These are phyloP conservation scores for Aspergillus flavus DNA, from an alignment of 2,329 filamentous ascomycete genomes.

Conservation along the genomic window DNA sequence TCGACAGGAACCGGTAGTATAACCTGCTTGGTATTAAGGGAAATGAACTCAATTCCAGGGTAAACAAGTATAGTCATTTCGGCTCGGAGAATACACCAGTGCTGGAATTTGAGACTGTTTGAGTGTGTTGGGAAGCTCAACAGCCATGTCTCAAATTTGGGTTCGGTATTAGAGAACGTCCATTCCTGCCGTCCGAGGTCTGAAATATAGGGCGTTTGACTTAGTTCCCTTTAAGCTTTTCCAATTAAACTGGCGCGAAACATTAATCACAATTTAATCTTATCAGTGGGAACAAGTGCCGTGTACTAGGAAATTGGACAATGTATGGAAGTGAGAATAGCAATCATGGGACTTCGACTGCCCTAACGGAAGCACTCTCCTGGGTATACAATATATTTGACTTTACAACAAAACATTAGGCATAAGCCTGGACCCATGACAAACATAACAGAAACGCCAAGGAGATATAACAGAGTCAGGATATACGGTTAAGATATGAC, in stretches of 20 bases:
- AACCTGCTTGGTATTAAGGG: neutral
- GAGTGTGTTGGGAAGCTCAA: neutral
- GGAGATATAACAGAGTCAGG: neutral
- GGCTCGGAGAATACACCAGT: too few species aligned
- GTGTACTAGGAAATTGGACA: neutral
- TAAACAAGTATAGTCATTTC: neutral
- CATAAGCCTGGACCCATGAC: neutral
- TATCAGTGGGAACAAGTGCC: neutral
- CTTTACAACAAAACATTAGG: neutral
- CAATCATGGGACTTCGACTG: neutral
- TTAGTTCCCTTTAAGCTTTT: neutral
- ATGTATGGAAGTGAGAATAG: neutral
- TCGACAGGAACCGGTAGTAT: neutral
- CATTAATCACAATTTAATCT: neutral
- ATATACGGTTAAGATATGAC: neutral
- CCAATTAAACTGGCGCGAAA: neutral
- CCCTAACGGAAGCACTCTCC: neutral
- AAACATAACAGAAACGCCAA: neutral
- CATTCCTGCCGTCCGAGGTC: neutral
- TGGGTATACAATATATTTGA: neutral
- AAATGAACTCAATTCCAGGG: neutral
- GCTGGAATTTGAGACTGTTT: neutral
- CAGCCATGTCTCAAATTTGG: constrained; percentile 1
- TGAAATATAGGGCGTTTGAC: neutral
- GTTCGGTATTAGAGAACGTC: neutral